Conservation (phyloP, 306 rosid genomes). For the Trifolium subterraneum region DNA sequence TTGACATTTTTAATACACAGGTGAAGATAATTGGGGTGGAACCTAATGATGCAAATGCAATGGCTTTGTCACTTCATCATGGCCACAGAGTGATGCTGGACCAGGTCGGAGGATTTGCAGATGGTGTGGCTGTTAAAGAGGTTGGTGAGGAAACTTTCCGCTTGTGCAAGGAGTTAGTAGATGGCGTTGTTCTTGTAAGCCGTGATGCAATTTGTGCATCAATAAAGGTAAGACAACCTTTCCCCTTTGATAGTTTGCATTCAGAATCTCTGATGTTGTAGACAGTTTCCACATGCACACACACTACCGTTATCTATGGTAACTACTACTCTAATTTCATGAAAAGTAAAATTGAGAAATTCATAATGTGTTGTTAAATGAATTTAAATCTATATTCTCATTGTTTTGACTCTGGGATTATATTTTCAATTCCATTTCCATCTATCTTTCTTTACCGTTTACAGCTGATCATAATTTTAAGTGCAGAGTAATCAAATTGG, state of each 20-base stretch:
- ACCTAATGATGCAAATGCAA: slow-evolving; percentile 91
- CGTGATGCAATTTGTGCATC: slow-evolving; percentile 97
- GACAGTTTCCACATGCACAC: neutral
- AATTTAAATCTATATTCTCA: neutral
- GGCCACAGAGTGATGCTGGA: slow-evolving; percentile 84
- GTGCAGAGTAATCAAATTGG: slow-evolving; percentile 1
- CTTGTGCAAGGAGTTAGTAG: slow-evolving; percentile 82
- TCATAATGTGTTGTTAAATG: neutral
- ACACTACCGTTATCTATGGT: neutral
- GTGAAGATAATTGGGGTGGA: slow-evolving; percentile 96
- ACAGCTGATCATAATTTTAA: slow-evolving; percentile 5
- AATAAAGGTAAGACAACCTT: slow-evolving; percentile 70
- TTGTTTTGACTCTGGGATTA: slow-evolving; percentile 5
- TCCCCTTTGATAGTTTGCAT: slow-evolving; percentile 28
- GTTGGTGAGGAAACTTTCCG: slow-evolving; percentile 96
- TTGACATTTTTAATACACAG: slow-evolving; percentile 49
- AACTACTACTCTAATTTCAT: slow-evolving; percentile 1
- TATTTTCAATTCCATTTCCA: neutral
- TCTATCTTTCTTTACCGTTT: slow-evolving; percentile 14
- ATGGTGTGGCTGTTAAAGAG: slow-evolving; percentile 98
- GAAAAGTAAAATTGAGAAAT: slow-evolving; percentile 12
- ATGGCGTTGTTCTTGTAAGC: slow-evolving; percentile 87
- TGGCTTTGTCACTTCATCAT: slow-evolving; percentile 90
- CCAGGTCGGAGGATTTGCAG: slow-evolving; percentile 92
- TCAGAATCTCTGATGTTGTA: slow-evolving; percentile 6